These are phyloP conservation scores for Agapanthus africanus DNA, from an alignment of 106 monocot species.

Conservation along the genomic window DNA sequence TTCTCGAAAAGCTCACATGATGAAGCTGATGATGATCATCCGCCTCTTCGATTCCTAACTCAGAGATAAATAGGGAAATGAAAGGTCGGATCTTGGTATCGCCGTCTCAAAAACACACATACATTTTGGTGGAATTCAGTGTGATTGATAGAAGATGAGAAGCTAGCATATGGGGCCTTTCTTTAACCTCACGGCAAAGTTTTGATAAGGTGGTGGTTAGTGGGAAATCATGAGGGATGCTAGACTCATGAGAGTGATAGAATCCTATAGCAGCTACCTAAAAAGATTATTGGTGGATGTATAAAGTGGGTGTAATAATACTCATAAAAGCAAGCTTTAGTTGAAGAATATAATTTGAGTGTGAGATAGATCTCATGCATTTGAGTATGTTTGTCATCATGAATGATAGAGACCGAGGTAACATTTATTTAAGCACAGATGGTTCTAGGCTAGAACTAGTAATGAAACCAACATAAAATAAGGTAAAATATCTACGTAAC, in stretches of 20 bases:
- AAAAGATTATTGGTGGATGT: background rate
- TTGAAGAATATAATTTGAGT: background rate
- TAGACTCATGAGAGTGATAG: constrained; percentile 2
- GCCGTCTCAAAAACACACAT: background rate
- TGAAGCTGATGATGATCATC: too few relatives aligned
- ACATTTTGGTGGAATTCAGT: background rate
- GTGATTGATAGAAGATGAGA: background rate
- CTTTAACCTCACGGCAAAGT: background rate
- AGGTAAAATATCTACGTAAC: too few relatives aligned
- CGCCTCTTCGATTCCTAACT: background rate
- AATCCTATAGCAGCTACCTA: background rate
- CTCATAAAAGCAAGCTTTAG: background rate
- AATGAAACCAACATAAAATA: too few relatives aligned
- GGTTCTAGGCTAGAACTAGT: background rate
- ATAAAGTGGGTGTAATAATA: background rate
- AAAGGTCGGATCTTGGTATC: background rate
- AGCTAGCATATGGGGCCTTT: constrained; percentile 3
- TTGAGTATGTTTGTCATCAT: constrained; percentile 2
- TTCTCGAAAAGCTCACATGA: too few relatives aligned
- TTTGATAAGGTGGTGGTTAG: constrained; percentile 6
- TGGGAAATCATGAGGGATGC: constrained; percentile 3
- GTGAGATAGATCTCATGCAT: background rate
- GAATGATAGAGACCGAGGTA: background rate
- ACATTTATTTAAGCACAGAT: background rate
- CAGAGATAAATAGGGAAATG: background rate